Base-by-base conservation (phyloP, 1,284 basidiomycete species). In the Gomphus bonarii region DNA sequence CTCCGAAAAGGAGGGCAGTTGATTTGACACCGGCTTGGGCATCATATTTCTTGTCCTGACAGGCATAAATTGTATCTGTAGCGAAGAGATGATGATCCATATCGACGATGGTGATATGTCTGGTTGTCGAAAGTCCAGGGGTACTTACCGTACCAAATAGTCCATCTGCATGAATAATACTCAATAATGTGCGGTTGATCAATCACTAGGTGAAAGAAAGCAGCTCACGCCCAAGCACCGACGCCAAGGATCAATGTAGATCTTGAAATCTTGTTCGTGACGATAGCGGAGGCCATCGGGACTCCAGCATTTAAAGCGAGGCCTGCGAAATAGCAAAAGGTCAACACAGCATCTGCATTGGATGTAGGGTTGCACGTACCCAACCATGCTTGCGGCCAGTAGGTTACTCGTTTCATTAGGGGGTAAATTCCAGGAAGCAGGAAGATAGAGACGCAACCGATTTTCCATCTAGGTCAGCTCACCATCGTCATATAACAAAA, bases 381-480 rank as follows among this genome's bases (percentile, higher is more conserved):
- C 6, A 81, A 70, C n/a, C 76, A 73, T n/a, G 78, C 68, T 64
- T 85, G 82, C 33, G 82, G 82, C 74, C 81, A 83, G 66, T 84
- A 78, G 0, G 82, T 82, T 50, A 80, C 71, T 1, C 81, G 71
- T 68, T 84, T 84, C 76, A 82, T 80, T 36, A 81, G 67, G 3
- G 82, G 82, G 65, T 84, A 84, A 3, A 78, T 61, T 3, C 72
- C 70, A 40, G 76, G 73, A 18, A 79, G 63, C 12, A 70, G 67
- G 30, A 81, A 70, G 16, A 80, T 71, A 31, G 22, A 22, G 6
- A 73, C 64, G 25, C 75, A 69, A n/a, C 75, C 76, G 3, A 74
- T 64, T 5, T 69, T 54, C 50, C 73, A 72, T 61, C 76, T 75
- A 67, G 57, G 14, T 25, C 52, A 49, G 9, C 30, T 8, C 25